A percentile compares a stretch with the other conserved stretches of the same genome.
phyloP scores from a whole-genome alignment of 352 stramenopile genomes.

The Phytophthora niederhauseri region DNA sequence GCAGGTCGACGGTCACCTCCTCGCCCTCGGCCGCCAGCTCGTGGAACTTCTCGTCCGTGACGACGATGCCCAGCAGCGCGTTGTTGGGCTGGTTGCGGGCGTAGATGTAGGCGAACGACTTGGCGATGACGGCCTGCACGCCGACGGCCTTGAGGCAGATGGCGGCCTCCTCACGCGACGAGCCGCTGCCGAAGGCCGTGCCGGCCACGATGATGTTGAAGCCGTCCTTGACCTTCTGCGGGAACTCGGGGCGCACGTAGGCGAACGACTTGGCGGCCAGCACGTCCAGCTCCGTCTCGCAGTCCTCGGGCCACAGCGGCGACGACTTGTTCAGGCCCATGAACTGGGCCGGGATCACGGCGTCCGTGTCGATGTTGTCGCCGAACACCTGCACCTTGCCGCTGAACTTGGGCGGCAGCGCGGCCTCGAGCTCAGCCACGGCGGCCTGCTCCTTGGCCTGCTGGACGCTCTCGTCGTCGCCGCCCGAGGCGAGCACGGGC shows the following conservation, averaged over 20 bases:
- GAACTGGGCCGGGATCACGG: constrained; percentile 83
- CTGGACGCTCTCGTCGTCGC: constrained; percentile 35
- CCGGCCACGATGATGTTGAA: constrained; percentile 86
- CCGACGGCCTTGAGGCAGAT: constrained; percentile 84
- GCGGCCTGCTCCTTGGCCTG: constrained; percentile 61
- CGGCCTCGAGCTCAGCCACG: constrained; percentile 59
- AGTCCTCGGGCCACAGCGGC: constrained; percentile 78
- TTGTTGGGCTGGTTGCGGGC: constrained; percentile 88
- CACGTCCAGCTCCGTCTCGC: constrained; percentile 81
- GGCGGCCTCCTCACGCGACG: constrained; percentile 78
- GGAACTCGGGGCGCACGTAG: constrained; percentile 83
- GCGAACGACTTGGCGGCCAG: constrained; percentile 82
- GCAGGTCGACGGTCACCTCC: constrained; percentile 74
- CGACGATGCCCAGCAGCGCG: constrained; percentile 77
- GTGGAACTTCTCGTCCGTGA: constrained; percentile 84
- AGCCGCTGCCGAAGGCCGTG: constrained; percentile 75
- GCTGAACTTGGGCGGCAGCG: constrained; percentile 58
- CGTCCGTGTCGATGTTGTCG: constrained; percentile 85
- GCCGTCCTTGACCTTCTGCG: constrained; percentile 66
- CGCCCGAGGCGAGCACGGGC: constrained; percentile 43
- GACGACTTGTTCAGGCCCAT: constrained; percentile 85
- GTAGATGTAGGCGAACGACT: constrained; percentile 90
- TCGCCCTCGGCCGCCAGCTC: constrained; percentile 68
- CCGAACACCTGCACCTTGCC: constrained; percentile 78
- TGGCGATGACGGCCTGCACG: constrained; percentile 83